phyloP scores from a whole-genome alignment of 1,284 basidiomycete genomes.

The Austroboletus novae-zelandiae region DNA sequence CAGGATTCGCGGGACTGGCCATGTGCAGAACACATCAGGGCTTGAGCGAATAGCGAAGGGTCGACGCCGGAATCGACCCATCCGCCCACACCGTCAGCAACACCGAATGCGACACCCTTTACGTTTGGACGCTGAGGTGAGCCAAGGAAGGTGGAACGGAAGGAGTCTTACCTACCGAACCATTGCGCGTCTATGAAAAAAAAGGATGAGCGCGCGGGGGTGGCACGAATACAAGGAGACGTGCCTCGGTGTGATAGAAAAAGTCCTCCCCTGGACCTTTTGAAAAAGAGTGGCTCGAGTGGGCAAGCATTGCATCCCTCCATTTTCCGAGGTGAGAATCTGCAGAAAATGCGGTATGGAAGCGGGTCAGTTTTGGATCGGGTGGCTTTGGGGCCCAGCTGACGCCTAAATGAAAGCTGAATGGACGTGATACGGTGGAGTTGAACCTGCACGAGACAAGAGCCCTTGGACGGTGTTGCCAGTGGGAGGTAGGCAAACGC shows the following conservation, averaged over 20 bases:
- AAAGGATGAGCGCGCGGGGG: conserved; percentile 4
- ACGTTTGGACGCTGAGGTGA: conserved; percentile 17
- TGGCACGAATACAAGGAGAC: conserved; percentile 21
- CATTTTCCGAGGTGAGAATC: conserved; percentile 69
- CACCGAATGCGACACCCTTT: conserved; percentile 74
- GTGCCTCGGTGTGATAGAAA: conserved; percentile 72
- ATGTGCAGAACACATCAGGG: conserved; percentile 71
- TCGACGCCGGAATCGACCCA: conserved; percentile 80
- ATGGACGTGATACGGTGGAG: conserved; percentile 43
- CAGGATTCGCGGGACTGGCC: conserved; percentile 67
- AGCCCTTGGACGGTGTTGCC: background rate
- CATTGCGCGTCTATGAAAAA: conserved; percentile 60
- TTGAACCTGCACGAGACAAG: conserved; percentile 11
- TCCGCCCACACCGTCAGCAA: conserved; percentile 71
- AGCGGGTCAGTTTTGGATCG: conserved; percentile 38
- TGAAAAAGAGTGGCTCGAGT: conserved; percentile 43
- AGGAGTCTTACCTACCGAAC: conserved; percentile 60
- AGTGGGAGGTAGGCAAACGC: conserved; percentile 2
- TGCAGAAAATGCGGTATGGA: conserved; percentile 55
- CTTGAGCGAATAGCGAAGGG: conserved; percentile 72
- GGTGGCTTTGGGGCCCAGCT: conserved; percentile 78
- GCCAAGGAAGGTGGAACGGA: conserved; percentile 15
- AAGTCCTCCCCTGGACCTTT: conserved; percentile 74
- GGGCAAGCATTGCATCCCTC: conserved; percentile 61
- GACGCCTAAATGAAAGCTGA: conserved; percentile 68